Conservation (phyloP, 106 monocot species). For the Posidonia australis region DNA sequence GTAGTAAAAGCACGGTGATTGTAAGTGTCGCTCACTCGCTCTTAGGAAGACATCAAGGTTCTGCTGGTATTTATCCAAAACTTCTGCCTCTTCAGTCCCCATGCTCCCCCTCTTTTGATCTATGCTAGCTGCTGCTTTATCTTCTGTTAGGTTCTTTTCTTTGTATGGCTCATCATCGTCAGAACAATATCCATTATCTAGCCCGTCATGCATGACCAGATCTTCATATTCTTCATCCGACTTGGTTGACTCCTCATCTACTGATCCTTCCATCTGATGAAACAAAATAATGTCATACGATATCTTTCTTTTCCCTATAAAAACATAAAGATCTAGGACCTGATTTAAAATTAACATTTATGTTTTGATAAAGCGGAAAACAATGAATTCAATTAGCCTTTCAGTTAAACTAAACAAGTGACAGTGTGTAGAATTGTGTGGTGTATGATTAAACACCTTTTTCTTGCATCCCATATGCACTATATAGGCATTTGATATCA, state of each 20-base stretch:
- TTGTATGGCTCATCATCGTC: slow-evolving; percentile 29
- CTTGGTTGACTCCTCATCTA: slow-evolving; percentile 84
- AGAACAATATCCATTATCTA: slow-evolving; percentile 48
- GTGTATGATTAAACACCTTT: too few relatives aligned
- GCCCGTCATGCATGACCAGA: slow-evolving; percentile 54
- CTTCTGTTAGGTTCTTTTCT: slow-evolving; percentile 1
- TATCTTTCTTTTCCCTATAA: background rate
- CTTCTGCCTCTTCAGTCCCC: background rate
- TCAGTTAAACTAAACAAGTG: too few relatives aligned
- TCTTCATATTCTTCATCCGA: slow-evolving; percentile 93
- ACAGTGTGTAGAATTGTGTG: too few relatives aligned
- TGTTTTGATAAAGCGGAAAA: too few relatives aligned
- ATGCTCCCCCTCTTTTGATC: too few relatives aligned
- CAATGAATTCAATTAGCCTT: too few relatives aligned
- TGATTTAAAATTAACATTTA: too few relatives aligned
- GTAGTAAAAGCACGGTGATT: slow-evolving; percentile 8
- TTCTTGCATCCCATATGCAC: too few relatives aligned
- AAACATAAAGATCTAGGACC: too few relatives aligned
- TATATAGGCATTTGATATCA: too few relatives aligned
- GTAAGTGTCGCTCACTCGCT: slow-evolving; percentile 10
- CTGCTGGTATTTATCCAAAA: slow-evolving; percentile 24
- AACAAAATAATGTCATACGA: background rate
- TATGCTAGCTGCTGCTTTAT: background rate
- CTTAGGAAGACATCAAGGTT: slow-evolving; percentile 27
- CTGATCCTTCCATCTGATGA: slow-evolving; percentile 77